Evolutionary conservation across 164 flowering plant genomes (phyloP), one percentile per base, ranked within the genome.

Genomic region (Platanus orientalis): DNA sequence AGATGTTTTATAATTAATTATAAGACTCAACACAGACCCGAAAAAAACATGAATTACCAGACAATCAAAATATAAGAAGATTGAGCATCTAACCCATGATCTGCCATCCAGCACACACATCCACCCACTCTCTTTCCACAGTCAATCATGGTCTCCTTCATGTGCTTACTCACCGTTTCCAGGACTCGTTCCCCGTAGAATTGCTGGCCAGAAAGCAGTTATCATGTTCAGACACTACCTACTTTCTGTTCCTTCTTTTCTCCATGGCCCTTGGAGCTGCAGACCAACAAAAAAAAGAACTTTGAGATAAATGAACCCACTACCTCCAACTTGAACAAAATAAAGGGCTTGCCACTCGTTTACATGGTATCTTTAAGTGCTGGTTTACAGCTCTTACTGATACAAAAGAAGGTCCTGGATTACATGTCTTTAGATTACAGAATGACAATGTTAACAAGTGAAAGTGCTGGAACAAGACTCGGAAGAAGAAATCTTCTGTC

Each of bases 211-310:
- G 52, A 27, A 60, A 47, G 52, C 62, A 60, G 24, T 17, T 34
- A 53, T 26, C 28, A 44, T 53, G 39, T 39, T 54, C 49, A 17
- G 58, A 52, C 11, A 20, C 64, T 73, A n/a, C n/a, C n/a, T n/a
- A 73, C 64, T 54, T 71, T 71, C 73, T 61, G 70, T 60, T 69
- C 65, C 54, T 58, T 71, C 72, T 55, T 64, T 75, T 78, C 65
- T 72, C 79, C 69, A 62, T 52, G 12, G 79, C 79, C 68, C 76
- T 75, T 55, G 79, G 81, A 30, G 81, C 81, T 78, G 75, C 58
- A 64, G 36, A 36, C 42, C 42, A 36, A 36, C 9, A 10, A 36
- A 36, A 36, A 36, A 10, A 36, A 14, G 12, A 7, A 36, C 12
- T 32, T 32, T 36, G 12, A 36, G 12, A 7, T n/a, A n/a, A n/a